A percentile compares a stretch with the other conserved stretches of the same genome.
phyloP scores from a whole-genome alignment of 345 rosid genomes.

The Rhizophora mangle region DNA sequence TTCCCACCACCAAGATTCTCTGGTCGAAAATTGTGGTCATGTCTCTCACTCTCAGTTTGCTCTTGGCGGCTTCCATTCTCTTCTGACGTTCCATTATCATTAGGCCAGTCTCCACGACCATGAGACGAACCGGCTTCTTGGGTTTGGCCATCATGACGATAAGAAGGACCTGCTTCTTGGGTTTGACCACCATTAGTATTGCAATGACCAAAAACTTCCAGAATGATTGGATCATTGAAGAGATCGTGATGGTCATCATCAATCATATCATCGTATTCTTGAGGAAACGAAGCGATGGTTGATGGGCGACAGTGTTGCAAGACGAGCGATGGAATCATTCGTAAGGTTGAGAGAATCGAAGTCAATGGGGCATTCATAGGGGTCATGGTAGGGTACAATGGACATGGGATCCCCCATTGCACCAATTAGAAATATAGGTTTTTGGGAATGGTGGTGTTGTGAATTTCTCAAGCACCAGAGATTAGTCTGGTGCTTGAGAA shows the following conservation, averaged over 20 bases:
- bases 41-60: background rate
- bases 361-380: conserved; percentile 15
- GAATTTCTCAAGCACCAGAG: conserved; percentile 18
- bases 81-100: background rate
- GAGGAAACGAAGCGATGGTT: background rate
- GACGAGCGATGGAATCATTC: conserved; percentile 9
- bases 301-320: conserved; percentile 16
- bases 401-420: conserved; percentile 36
- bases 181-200: background rate
- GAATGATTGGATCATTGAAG: conserved; percentile 26
- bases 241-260: conserved; percentile 14
- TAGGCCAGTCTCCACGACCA: background rate
- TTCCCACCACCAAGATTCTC: background rate
- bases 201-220: conserved; percentile 7
- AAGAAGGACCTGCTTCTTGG: conserved; percentile 18
- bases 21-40: background rate
- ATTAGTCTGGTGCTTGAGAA: conserved; percentile 28
- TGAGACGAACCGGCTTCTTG: conserved; percentile 16
- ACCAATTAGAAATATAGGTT: no score
- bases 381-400: conserved; percentile 33
- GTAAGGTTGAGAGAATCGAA: conserved; percentile 20
- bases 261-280: background rate
- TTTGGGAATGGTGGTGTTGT: conserved; percentile 1
- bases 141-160: background rate
- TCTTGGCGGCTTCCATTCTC: conserved; percentile 3